These are phyloP conservation scores for Taiozyma onychis DNA, from an alignment of 1,139 yeast species.

Conservation along the genomic window DNA sequence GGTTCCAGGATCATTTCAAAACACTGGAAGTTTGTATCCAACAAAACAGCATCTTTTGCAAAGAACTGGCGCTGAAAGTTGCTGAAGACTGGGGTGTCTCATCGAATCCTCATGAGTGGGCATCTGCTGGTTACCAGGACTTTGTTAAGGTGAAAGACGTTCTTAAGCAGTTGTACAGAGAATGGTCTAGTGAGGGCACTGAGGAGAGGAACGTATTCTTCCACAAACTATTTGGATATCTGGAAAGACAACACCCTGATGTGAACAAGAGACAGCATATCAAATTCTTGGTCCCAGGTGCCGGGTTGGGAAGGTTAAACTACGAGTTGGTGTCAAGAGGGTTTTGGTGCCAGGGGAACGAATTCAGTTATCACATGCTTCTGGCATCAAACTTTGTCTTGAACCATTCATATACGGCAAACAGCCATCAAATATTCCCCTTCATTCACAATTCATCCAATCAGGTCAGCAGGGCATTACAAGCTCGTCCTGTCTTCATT, in stretches of 20 bases:
- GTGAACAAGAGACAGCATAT: constrained; percentile 32
- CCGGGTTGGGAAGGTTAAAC: constrained; percentile 79
- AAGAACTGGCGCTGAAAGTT: constrained; percentile 40
- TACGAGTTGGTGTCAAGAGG: constrained; percentile 65
- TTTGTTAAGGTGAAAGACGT: constrained; percentile 59
- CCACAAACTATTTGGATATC: constrained; percentile 39
- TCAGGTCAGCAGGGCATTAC: constrained; percentile 38
- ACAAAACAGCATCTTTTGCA: constrained; percentile 44
- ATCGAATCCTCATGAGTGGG: constrained; percentile 39
- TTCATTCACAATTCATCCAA: constrained; percentile 49
- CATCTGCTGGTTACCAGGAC: constrained; percentile 37
- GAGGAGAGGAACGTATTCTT: constrained; percentile 46
- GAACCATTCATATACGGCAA: constrained; percentile 41
- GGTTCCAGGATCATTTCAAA: constrained; percentile 45
- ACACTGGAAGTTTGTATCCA: constrained; percentile 42
- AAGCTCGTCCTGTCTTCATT: constrained; percentile 42
- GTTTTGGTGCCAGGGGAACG: constrained; percentile 79
- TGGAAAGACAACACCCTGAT: constrained; percentile 41
- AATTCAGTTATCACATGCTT: constrained; percentile 77
- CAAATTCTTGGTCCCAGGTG: constrained; percentile 69
- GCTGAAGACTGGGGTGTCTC: constrained; percentile 52
- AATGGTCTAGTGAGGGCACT: constrained; percentile 67
- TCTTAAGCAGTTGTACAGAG: constrained; percentile 61
- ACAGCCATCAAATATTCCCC: constrained; percentile 44
- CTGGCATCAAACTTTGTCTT: constrained; percentile 59